phyloP scores from a whole-genome alignment of 2,329 filamentous ascomycete genomes.

The Ascochyta rabiei region DNA sequence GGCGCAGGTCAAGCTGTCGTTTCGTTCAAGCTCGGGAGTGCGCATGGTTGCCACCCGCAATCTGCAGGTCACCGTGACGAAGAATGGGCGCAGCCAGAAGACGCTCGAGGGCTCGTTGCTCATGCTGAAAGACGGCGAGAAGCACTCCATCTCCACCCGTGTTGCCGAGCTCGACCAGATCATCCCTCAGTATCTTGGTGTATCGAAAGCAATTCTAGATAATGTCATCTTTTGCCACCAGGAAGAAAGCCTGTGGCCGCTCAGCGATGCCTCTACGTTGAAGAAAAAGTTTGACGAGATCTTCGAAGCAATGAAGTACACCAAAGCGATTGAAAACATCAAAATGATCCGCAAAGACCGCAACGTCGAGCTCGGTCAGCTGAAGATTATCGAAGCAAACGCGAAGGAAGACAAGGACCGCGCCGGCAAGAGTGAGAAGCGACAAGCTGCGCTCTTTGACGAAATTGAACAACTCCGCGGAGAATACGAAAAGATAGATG shows the following conservation, averaged over 20 bases:
- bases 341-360: conserved; percentile 85
- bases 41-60: conserved; percentile 84
- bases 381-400: conserved; percentile 76
- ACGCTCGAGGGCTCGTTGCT: conserved; percentile 81
- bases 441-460: conserved; percentile 65
- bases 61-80: conserved; percentile 85
- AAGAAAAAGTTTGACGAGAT: conserved; percentile 98
- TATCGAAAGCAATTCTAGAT: conserved; percentile 87
- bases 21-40: conserved; percentile 76
- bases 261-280: conserved; percentile 82
- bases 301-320: conserved; percentile 96
- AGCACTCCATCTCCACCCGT: conserved; percentile 76
- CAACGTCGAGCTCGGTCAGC: conserved; percentile 72
- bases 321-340: conserved; percentile 95
- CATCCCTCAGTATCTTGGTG: conserved; percentile 85
- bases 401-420: conserved; percentile 85
- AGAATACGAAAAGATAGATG: conserved; percentile 38
- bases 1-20: conserved; percentile 89
- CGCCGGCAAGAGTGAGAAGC: conserved; percentile 65
- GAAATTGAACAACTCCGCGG: conserved; percentile 63
- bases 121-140: conserved; percentile 79
- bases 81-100: conserved; percentile 75
- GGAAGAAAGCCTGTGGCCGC: conserved; percentile 95
- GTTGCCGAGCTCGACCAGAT: conserved; percentile 81
- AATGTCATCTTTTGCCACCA: conserved; percentile 99